Evolutionary conservation across 257 asterid genomes (phyloP), one percentile per base, ranked within the genome.

Genomic region (Capsicum chinense): DNA sequence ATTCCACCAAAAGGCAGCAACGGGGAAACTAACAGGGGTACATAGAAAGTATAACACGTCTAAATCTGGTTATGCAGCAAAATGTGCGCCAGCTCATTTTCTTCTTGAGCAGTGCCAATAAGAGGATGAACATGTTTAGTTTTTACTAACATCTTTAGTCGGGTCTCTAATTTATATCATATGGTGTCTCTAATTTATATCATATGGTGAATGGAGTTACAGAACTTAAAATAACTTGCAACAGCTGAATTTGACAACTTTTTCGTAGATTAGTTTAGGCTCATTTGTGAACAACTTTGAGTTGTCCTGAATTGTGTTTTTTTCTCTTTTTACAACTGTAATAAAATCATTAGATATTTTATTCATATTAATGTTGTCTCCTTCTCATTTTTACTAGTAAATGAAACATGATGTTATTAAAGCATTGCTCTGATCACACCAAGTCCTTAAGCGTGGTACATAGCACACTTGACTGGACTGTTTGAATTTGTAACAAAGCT

Each of bases 1-100:
- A 14, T 90, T 86, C 44, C 98, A 94, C 79, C 92, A 90, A 80
- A 88, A 86, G n/a, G 93, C 97, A 37, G 93, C 86, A 9, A 90
- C 89, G 8, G 94, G 97, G 12, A 94, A 93, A 82, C 92, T 94
- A 0, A 93, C 98, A 0, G 98, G 97, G 6, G 97, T 88, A 6
- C 94, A 94, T 85, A 87, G 97, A 37, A 94, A 94, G 91, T 94
- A 94, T 88, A 91, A 86, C 84, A 92, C 97, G 21, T 89, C 92
- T 2, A 94, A 90, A 83, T 90, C 85, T 79, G 97, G 97, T 7
- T 85, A 90, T 79, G 94, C 97, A 44, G 97, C 97, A 68, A 92
- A 90, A 87, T 90, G 92, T 81, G 92, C 87, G 70, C 93, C 98
- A 1, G 97, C 95, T 80, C 88, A 73, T 84, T 92, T 88, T 88